Conservation (phyloP, 768 basidiomycete genomes). For the Crepidotus variabilis region DNA sequence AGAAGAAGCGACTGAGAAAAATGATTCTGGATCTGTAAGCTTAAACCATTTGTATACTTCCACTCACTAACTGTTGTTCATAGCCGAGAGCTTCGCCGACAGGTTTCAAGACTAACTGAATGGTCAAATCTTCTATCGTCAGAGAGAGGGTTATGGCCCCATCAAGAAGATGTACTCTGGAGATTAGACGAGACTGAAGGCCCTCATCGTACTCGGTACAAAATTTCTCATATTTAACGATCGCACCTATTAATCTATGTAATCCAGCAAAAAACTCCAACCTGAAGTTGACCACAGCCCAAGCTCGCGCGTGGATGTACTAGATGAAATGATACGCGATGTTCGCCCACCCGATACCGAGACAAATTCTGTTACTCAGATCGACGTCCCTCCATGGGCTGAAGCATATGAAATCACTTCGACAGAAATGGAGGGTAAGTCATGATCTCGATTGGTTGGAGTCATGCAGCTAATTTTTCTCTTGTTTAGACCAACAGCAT, state of each 20-base stretch:
- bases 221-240: background rate
- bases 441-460: background rate
- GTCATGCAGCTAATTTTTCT: background rate
- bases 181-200: slow-evolving; percentile 90
- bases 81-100: slow-evolving; percentile 77
- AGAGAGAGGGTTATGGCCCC: slow-evolving; percentile 84
- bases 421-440: slow-evolving; percentile 56
- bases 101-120: slow-evolving; percentile 55
- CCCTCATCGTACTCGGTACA: slow-evolving; percentile 77
- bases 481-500: slow-evolving; percentile 41
- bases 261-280: slow-evolving; percentile 71
- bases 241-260: background rate
- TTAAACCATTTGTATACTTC: background rate
- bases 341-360: slow-evolving; percentile 52
- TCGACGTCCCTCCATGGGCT: slow-evolving; percentile 71
- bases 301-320: slow-evolving; percentile 43
- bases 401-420: slow-evolving; percentile 67
- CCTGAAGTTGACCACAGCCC: slow-evolving; percentile 47
- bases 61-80: background rate
- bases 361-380: slow-evolving; percentile 42
- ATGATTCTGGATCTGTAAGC: slow-evolving; percentile 69
- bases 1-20: slow-evolving; percentile 70
- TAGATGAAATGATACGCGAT: slow-evolving; percentile 40
- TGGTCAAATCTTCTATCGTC: slow-evolving; percentile 61
- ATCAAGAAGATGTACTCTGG: slow-evolving; percentile 55